A percentile compares a stretch with the other conserved stretches of the same genome.
phyloP scores from a whole-genome alignment of 345 rosid species.

The Eutrema heterophyllum region DNA sequence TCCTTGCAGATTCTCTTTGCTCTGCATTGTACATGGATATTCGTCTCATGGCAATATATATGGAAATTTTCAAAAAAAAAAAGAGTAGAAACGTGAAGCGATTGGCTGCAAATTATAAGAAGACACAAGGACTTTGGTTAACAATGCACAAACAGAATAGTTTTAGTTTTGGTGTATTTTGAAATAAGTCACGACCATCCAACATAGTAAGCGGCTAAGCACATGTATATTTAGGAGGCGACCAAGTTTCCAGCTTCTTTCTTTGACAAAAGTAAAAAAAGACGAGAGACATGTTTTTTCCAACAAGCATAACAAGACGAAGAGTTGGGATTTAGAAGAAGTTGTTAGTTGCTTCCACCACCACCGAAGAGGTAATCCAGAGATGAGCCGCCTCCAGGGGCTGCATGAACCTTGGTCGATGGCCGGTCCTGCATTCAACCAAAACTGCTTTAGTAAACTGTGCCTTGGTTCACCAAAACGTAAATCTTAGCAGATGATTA shows the following conservation, averaged over 20 bases:
- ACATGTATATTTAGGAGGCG: not conserved
- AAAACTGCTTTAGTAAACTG: not conserved
- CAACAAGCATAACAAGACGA: not conserved
- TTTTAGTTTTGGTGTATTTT: too few relatives aligned
- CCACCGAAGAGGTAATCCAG: conserved; percentile 42
- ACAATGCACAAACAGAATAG: too few relatives aligned
- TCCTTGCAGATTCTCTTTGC: not conserved
- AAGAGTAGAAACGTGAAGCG: too few relatives aligned
- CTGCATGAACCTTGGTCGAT: conserved; percentile 49
- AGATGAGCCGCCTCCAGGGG: conserved; percentile 49
- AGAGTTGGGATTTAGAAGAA: not conserved
- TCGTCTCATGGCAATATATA: not conserved
- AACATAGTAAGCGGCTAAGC: not conserved
- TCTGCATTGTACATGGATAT: not conserved
- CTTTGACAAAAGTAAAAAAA: not conserved
- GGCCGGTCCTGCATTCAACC: conserved; percentile 40
- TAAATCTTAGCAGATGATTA: not conserved
- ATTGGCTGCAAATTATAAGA: too few relatives aligned
- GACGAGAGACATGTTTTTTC: not conserved
- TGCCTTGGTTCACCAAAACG: not conserved
- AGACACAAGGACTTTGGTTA: too few relatives aligned
- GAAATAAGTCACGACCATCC: too few relatives aligned
- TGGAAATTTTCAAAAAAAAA: too few relatives aligned
- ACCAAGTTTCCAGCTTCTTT: not conserved
- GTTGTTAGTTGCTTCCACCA: conserved; percentile 27